These are phyloP conservation scores for Fomitopsis serialis DNA, from an alignment of 768 basidiomycete genomes.

Conservation along the genomic window DNA sequence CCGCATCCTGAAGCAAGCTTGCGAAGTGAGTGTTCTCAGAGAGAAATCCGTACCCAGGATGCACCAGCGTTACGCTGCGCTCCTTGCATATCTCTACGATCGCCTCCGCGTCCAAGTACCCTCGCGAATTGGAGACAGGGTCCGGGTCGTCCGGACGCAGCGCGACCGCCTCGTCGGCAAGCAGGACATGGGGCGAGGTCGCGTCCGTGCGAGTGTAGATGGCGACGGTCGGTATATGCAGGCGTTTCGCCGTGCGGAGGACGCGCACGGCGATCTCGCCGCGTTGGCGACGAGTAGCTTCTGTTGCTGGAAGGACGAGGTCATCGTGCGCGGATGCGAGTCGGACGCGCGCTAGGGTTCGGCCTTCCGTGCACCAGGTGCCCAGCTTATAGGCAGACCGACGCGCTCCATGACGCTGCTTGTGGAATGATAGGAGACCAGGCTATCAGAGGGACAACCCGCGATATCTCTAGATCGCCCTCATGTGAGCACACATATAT, in stretches of 20 bases:
- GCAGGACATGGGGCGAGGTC: slow-evolving; percentile 49
- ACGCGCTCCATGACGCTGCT: not conserved
- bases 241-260: slow-evolving; percentile 46
- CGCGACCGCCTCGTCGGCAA: slow-evolving; percentile 46
- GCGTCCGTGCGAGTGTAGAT: slow-evolving; percentile 58
- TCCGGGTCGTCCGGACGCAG: slow-evolving; percentile 23
- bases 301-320: slow-evolving; percentile 19
- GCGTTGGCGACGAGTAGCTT: slow-evolving; percentile 65
- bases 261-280: slow-evolving; percentile 70
- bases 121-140: slow-evolving; percentile 33
- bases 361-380: not conserved
- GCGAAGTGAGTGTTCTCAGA: slow-evolving; percentile 61
- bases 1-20: slow-evolving; percentile 35
- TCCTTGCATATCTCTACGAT: slow-evolving; percentile 40
- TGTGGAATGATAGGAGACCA: not conserved
- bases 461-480: not conserved
- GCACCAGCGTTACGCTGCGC: slow-evolving; percentile 43
- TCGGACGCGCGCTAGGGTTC: not conserved
- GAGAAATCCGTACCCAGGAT: slow-evolving; percentile 63
- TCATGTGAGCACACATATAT: not conserved
- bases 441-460: not conserved
- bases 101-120: slow-evolving; percentile 34
- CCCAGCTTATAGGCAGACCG: not conserved
- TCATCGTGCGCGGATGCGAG: not conserved
- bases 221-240: slow-evolving; percentile 49